Conservation (phyloP, 1,284 basidiomycete genomes). For the Pholiota adiposa region DNA sequence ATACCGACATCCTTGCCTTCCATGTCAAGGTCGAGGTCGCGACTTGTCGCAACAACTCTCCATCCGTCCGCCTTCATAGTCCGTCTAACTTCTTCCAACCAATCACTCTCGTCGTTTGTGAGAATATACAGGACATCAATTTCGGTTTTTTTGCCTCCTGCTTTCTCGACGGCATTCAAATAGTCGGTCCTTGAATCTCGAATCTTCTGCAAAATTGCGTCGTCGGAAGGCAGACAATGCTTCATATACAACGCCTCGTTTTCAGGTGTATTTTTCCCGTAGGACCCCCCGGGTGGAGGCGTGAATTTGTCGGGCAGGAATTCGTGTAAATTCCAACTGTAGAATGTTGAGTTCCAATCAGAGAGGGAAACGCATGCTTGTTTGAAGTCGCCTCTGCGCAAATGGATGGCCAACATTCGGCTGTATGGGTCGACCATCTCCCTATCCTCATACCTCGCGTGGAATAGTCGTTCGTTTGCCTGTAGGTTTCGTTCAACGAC, state of each 20-base stretch:
- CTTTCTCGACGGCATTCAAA: conserved; percentile 4
- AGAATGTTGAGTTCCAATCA: conserved; percentile 51
- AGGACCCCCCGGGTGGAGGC: conserved; percentile 34
- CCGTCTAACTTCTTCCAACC: conserved; percentile 49
- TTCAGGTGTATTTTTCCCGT: conserved; percentile 43
- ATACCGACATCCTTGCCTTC: conserved; percentile 56
- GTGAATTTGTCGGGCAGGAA: conserved; percentile 53
- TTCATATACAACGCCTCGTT: conserved; percentile 43
- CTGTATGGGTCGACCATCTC: conserved; percentile 37
- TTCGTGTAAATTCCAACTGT: conserved; percentile 59
- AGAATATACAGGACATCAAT: conserved; percentile 58
- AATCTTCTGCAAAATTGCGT: conserved; percentile 44
- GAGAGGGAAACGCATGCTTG: conserved; percentile 52
- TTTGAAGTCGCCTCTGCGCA: conserved; percentile 63
- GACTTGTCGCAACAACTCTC: conserved; percentile 49
- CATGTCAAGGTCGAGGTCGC: conserved; percentile 47
- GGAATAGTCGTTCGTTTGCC: conserved; percentile 42
- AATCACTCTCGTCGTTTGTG: conserved; percentile 57
- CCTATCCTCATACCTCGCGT: conserved; percentile 31
- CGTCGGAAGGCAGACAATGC: conserved; percentile 53
- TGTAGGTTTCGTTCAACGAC: conserved; percentile 43
- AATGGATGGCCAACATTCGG: conserved; percentile 52
- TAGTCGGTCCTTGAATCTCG: conserved; percentile 1
- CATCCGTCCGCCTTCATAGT: conserved; percentile 49
- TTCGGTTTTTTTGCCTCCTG: conserved; percentile 26